Evolutionary conservation across 805 yeast genomes (phyloP), one percentile per base, ranked within the genome.

Genomic region (Debaryomyces hansenii): DNA sequence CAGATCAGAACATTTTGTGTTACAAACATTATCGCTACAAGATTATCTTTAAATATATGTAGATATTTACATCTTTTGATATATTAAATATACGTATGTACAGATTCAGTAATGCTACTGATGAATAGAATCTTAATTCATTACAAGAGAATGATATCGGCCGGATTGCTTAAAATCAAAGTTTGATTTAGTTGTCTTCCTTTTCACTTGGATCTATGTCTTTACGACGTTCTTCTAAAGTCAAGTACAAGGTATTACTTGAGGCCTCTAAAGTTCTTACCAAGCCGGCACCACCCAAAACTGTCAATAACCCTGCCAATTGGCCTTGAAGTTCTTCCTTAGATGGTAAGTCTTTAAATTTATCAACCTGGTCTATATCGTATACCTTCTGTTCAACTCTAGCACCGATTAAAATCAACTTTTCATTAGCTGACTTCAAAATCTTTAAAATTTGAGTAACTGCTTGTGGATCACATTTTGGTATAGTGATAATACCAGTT

Each of bases 231-330:
- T 84, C 74, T 49, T 87, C 85, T 66, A 91, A 67, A 7, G 95
- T 87, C 66, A 90, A 71, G 60, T 88, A 88, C 56, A 91, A 77
- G 47, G 72, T 68, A 52, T 82, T 81, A 12, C 87, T 69, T n/a
- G 88, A 73, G 15, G 85, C 63, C 67, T 86, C 85, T 60, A 92
- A 77, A 14, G 96, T 88, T 69, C 80, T 80, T 10, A 87, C 95
- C 62, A 92, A 77, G 9, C 96, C 96, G 38, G 89, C 91, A 60
- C 97, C 98, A 47, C 96, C 88, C 52, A 88, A 74, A 46, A 86
- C 69, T n/a, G 91, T 84, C 60, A 92, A 79, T 46, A 89, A 74
- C 9, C 96, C 96, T 10, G 86, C 85, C 55, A 94, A 79, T 75
- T 91, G 87, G 8, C 87, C 82, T 47, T 88, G 94, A 55, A 92